Percentiles rank a stretch among this genome's conserved stretches.
These are phyloP conservation scores for Flaveria floridana DNA, from an alignment of 140 eudicot genomes.

Conservation along the genomic window DNA sequence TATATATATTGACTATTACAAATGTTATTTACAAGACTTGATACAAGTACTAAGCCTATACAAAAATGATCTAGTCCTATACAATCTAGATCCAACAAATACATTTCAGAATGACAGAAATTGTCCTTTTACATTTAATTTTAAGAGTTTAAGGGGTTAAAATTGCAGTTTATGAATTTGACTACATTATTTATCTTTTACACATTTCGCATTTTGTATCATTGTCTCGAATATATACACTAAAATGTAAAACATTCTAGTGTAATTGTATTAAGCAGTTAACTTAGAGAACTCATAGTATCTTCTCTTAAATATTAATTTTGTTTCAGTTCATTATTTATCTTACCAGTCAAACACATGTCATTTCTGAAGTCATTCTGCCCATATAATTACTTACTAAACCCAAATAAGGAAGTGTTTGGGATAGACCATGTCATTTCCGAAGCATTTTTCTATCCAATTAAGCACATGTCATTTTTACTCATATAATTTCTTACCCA, in stretches of 20 bases:
- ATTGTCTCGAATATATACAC: background rate
- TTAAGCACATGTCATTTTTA: background rate
- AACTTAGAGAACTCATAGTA: background rate
- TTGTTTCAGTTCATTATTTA: background rate
- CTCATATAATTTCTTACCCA: background rate
- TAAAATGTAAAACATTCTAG: background rate
- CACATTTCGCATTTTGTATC: background rate
- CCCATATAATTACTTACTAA: background rate
- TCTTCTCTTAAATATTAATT: background rate
- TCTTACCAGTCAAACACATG: background rate
- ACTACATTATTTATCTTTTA: background rate
- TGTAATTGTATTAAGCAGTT: background rate
- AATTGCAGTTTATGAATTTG: background rate
- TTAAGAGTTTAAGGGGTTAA: background rate
- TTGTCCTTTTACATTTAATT: too few relatives aligned
- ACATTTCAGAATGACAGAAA: too few relatives aligned
- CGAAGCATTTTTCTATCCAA: background rate
- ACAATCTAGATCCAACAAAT: too few relatives aligned
- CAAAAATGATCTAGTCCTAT: too few relatives aligned
- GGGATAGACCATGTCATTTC: background rate
- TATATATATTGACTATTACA: too few relatives aligned
- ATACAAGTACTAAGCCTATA: too few relatives aligned
- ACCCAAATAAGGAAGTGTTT: background rate
- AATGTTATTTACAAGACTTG: too few relatives aligned
- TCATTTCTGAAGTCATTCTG: background rate